Evolutionary conservation across 148 eudicot species (phyloP).

Genomic region (Pouteria glomerata): DNA sequence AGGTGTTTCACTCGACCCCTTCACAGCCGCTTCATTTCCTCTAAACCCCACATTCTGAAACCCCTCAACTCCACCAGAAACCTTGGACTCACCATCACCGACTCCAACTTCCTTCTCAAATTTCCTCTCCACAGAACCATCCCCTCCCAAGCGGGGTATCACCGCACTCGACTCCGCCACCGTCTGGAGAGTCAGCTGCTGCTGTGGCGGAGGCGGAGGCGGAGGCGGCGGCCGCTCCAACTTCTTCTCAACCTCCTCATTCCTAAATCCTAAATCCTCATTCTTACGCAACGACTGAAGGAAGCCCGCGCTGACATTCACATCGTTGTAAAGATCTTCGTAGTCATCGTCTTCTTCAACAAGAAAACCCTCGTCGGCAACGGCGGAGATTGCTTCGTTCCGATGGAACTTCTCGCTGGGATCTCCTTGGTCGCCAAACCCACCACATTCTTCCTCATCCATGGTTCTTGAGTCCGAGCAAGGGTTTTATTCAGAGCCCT

Average conservation of each 20-base stretch:
- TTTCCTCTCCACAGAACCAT: slow-evolving; percentile 21
- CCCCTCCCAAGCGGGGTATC: slow-evolving; percentile 21
- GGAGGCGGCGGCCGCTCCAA: slow-evolving; percentile 28
- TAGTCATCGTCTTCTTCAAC: slow-evolving; percentile 86
- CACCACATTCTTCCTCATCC: slow-evolving; percentile 55
- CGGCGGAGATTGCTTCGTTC: slow-evolving; percentile 77
- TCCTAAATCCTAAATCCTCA: slow-evolving; percentile 44
- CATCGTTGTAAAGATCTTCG: slow-evolving; percentile 89
- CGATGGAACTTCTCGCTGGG: slow-evolving; percentile 57
- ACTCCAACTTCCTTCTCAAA: slow-evolving; percentile 26
- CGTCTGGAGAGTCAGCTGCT: slow-evolving; percentile 28
- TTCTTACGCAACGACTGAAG: slow-evolving; percentile 56
- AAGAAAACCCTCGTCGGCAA: slow-evolving; percentile 74
- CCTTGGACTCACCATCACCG: slow-evolving; percentile 15
- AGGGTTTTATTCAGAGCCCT: neutral
- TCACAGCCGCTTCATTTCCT: slow-evolving; percentile 25
- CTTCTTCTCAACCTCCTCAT: slow-evolving; percentile 34
- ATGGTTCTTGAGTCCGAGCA: slow-evolving; percentile 15
- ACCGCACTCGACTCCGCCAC: slow-evolving; percentile 30
- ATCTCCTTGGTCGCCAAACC: slow-evolving; percentile 31
- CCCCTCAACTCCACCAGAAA: slow-evolving; percentile 32
- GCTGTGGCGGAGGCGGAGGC: slow-evolving; percentile 20
- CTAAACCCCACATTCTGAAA: slow-evolving; percentile 40
- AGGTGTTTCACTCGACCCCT: slow-evolving; percentile 15
- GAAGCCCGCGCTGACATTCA: slow-evolving; percentile 81